Conservation (phyloP, 306 rosid genomes). For the Begonia peltatifolia region DNA sequence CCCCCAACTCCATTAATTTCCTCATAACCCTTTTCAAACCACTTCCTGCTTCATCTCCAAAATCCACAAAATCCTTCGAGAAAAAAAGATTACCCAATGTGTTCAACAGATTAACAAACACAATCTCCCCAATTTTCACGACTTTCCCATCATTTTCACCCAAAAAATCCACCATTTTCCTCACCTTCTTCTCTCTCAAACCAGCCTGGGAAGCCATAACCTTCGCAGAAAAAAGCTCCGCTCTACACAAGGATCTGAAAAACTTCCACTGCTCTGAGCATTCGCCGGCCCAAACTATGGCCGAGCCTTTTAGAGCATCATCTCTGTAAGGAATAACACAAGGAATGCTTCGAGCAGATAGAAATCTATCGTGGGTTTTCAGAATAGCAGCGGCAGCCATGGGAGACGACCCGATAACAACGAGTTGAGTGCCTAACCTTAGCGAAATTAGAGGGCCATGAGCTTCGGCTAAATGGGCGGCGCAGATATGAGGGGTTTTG, state of each 20-base stretch:
- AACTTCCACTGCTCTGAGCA: constrained; percentile 9
- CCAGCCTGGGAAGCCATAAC: neutral
- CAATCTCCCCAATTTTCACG: constrained; percentile 2
- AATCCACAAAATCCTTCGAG: constrained; percentile 7
- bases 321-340: neutral
- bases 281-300: constrained; percentile 7
- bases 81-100: constrained; percentile 2
- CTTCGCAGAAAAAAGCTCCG: constrained; percentile 1
- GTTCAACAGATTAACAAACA: neutral
- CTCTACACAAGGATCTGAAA: neutral
- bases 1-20: neutral
- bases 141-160: constrained; percentile 2
- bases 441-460: constrained; percentile 11
- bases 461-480: neutral
- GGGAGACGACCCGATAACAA: constrained; percentile 4
- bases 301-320: neutral
- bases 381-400: constrained; percentile 10
- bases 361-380: constrained; percentile 8
- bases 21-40: constrained; percentile 1
- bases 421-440: constrained; percentile 8
- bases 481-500: neutral
- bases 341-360: constrained; percentile 5
- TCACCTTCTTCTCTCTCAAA: constrained; percentile 6
- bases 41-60: neutral
- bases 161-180: constrained; percentile 5